Percentiles rank a stretch among this genome's conserved stretches.
These are phyloP conservation scores for Posidonia australis DNA, from an alignment of 106 monocot genomes.

Conservation along the genomic window DNA sequence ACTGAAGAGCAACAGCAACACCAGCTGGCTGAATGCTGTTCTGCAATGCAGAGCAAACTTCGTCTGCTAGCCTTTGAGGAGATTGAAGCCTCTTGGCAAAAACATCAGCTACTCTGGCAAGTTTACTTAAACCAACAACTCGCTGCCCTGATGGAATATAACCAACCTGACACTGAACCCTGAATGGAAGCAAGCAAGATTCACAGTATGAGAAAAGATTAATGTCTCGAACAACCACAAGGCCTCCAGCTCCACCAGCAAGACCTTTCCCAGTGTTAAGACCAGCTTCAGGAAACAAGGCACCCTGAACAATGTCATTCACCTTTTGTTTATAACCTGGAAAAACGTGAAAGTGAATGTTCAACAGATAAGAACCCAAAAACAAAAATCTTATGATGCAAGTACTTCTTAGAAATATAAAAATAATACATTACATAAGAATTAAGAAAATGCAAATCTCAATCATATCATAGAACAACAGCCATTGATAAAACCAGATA, in stretches of 20 bases:
- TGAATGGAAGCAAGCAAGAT: conserved; percentile 89
- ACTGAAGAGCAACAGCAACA: conserved; percentile 74
- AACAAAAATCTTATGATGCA: too few relatives aligned
- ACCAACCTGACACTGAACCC: conserved; percentile 68
- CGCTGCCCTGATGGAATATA: conserved; percentile 61
- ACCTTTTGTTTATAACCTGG: conserved; percentile 71
- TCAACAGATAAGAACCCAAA: background rate
- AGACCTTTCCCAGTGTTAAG: conserved; percentile 30
- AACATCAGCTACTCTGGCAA: conserved; percentile 80
- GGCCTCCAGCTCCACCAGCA: conserved; percentile 56
- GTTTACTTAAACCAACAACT: conserved; percentile 91
- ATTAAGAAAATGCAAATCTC: too few relatives aligned
- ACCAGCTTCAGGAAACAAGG: conserved; percentile 77
- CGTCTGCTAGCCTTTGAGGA: conserved; percentile 68
- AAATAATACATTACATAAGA: too few relatives aligned
- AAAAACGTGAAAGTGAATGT: background rate
- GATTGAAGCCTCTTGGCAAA: conserved; percentile 87
- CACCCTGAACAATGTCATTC: conserved; percentile 66
- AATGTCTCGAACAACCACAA: conserved; percentile 77
- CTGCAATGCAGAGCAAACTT: conserved; percentile 65
- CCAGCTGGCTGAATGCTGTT: conserved; percentile 64
- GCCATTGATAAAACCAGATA: too few relatives aligned
- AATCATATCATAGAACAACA: too few relatives aligned
- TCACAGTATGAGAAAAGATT: conserved; percentile 88
- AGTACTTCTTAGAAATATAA: too few relatives aligned